Base-by-base conservation (phyloP, 169 alveolate genomes). In the Plasmodium cynomolgi region DNA sequence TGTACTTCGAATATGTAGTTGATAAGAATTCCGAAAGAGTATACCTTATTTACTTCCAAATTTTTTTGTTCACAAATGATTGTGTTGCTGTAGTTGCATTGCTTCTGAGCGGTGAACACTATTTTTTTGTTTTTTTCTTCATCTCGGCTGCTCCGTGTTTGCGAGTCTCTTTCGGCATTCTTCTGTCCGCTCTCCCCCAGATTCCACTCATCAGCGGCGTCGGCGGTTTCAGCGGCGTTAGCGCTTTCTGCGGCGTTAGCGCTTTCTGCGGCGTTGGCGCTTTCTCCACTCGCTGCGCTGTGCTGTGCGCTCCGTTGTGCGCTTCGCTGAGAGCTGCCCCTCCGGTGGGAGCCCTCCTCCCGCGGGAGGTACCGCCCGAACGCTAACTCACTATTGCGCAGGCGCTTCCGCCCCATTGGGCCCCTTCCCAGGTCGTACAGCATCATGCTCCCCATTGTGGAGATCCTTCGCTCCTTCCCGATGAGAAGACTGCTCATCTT, bases 1-100 rank as follows among this genome's bases (percentile, higher is more conserved):
- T 86, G 93, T 4, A 86, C 37, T 77, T 86, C 93, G 68, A 86
- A 86, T 1, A 86, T 86, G 72, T 86, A 86, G n/a, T 86, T 84
- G 17, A 86, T 86, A 7, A 39, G 29, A 20, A 86, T 54, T 1
- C 93, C 93, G 44, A 86, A 86, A 0, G 93, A 11, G 15, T 86
- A 86, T 15, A 86, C 68, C 8, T 86, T 86, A 33, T 86, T 86
- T 0, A 77, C 23, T 34, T 86, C 93, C 20, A 86, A 75, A 77
- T 86, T 86, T 23, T 86, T 86, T 41, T 86, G 84, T 23, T 86
- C 93, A 37, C 93, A 86, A 5, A 86, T 77, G 37, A 86, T 6
- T n/a, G 93, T 86, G 54, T 86, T 86, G 44, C 93, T 86, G 31
- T 75, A 86, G 31, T 79, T 54, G 11, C 93, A 77, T 44, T 86